phyloP scores from a whole-genome alignment of 2,329 filamentous ascomycete species.

The Talaromyces sp. region DNA sequence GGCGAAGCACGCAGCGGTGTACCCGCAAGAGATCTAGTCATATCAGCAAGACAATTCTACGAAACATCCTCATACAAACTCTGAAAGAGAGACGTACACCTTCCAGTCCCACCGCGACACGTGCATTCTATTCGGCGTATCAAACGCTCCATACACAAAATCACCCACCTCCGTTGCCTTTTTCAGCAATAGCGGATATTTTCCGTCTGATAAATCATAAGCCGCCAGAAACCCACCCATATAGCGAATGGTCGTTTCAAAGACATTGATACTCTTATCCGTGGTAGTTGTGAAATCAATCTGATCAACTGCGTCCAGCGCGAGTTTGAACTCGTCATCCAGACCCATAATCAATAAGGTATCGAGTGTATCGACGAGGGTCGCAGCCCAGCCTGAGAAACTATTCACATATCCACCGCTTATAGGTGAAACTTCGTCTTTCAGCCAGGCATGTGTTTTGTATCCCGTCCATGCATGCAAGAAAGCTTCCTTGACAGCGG shows the following conservation, averaged over 20 bases:
- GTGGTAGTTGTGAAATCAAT: constrained; percentile 80
- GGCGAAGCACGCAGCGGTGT: constrained; percentile 31
- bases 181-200: constrained; percentile 66
- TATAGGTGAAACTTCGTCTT: constrained; percentile 80
- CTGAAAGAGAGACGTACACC: constrained; percentile 43
- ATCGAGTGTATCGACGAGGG: constrained; percentile 76
- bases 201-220: constrained; percentile 76
- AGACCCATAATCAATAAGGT: constrained; percentile 83
- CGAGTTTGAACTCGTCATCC: constrained; percentile 73
- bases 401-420: constrained; percentile 68
- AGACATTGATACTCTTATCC: constrained; percentile 71
- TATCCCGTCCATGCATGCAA: constrained; percentile 80
- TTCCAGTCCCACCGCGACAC: constrained; percentile 76
- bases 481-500: constrained; percentile 70
- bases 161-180: constrained; percentile 81
- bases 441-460: constrained; percentile 72
- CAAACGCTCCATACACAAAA: constrained; percentile 76
- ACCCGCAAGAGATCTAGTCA: constrained; percentile 1
- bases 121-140: constrained; percentile 93
- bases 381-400: constrained; percentile 89
- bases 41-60: neutral
- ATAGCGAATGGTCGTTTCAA: constrained; percentile 90
- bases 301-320: constrained; percentile 62
- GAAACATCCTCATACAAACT: neutral
- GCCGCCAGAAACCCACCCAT: constrained; percentile 81